Evolutionary conservation across 495 filamentous ascomycete genomes (phyloP).

Genomic region (Cetradonia linearis): DNA sequence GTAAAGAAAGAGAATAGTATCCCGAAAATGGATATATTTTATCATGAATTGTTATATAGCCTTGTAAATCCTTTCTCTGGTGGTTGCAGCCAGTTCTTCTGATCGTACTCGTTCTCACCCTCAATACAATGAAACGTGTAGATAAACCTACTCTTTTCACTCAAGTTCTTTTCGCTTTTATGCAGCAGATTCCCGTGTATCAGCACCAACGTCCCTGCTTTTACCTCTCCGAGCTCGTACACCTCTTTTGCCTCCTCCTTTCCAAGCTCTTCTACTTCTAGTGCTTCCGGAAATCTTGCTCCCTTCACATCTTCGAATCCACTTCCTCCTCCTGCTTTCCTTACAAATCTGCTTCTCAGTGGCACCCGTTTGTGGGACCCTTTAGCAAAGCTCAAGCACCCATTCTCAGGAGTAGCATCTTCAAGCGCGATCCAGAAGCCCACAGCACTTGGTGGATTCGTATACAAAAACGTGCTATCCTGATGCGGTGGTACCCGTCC

Average conservation of each 20-base stretch:
- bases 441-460: slow-evolving; percentile 77
- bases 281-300: slow-evolving; percentile 35
- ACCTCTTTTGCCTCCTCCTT: slow-evolving; percentile 38
- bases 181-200: slow-evolving; percentile 96
- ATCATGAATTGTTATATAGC: slow-evolving; percentile 34
- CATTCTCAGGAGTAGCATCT: slow-evolving; percentile 76
- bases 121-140: slow-evolving; percentile 99
- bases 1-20: neutral
- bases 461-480: slow-evolving; percentile 88
- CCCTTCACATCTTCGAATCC: slow-evolving; percentile 41
- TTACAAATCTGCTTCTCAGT: slow-evolving; percentile 63
- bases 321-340: slow-evolving; percentile 45
- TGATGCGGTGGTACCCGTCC: slow-evolving; percentile 80
- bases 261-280: slow-evolving; percentile 20
- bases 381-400: slow-evolving; percentile 71
- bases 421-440: slow-evolving; percentile 96
- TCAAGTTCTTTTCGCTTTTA: slow-evolving; percentile 87
- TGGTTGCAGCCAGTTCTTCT: slow-evolving; percentile 86
- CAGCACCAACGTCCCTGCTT: slow-evolving; percentile 78
- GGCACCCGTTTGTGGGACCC: slow-evolving; percentile 63
- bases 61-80: slow-evolving; percentile 64
- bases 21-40: too few species aligned
- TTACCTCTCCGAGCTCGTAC: slow-evolving; percentile 66
- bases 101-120: slow-evolving; percentile 71
- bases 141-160: slow-evolving; percentile 75